phyloP scores from a whole-genome alignment of 306 rosid genomes.

The Cicer arietinum region DNA sequence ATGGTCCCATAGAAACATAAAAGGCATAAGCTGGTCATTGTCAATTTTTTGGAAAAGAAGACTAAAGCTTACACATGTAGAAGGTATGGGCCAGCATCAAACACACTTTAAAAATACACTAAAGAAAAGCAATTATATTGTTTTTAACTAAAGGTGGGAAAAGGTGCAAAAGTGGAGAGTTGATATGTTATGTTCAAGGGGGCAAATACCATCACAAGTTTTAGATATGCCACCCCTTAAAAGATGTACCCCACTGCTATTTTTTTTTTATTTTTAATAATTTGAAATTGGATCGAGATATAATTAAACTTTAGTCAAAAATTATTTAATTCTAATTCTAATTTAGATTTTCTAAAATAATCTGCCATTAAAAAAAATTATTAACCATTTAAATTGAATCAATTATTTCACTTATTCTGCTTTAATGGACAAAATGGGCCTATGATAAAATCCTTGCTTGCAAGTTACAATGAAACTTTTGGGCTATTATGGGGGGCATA shows the following conservation, averaged over 20 bases:
- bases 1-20: conserved; percentile 53
- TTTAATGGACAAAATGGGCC: conserved; percentile 49
- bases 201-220: conserved; percentile 59
- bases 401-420: neutral
- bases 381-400: too few species aligned
- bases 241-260: conserved; percentile 55
- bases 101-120: conserved; percentile 43
- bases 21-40: conserved; percentile 51
- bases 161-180: conserved; percentile 33
- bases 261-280: too few species aligned
- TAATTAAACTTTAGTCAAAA: too few species aligned
- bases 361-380: too few species aligned
- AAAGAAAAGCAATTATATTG: conserved; percentile 44
- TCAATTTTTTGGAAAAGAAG: conserved; percentile 48
- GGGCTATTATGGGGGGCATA: conserved; percentile 55
- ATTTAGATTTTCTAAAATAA: too few species aligned
- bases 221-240: conserved; percentile 58
- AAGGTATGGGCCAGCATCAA: conserved; percentile 52
- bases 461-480: conserved; percentile 33
- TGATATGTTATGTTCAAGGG: conserved; percentile 57
- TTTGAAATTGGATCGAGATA: too few species aligned
- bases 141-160: conserved; percentile 34
- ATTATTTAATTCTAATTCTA: too few species aligned
- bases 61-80: conserved; percentile 49
- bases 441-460: conserved; percentile 19